phyloP scores from a whole-genome alignment of 768 basidiomycete genomes.

The Lyophyllum semitale region DNA sequence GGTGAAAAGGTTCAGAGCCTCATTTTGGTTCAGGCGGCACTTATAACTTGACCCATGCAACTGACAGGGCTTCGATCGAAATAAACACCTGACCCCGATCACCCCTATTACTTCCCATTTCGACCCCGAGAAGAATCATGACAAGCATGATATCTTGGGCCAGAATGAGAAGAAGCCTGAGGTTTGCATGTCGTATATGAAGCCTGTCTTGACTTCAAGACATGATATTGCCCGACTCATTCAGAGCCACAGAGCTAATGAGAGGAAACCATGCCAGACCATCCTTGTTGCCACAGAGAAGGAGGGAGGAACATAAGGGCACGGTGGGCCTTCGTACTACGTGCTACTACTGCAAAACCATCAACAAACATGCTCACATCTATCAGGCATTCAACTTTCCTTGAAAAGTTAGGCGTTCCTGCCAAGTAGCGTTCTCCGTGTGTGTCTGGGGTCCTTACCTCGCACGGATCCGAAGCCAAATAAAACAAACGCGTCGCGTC shows the following conservation, averaged over 20 bases:
- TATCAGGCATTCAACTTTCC: constrained; percentile 18
- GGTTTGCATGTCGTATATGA: too few species aligned
- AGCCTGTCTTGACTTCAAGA: too few species aligned
- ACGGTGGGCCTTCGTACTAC: too few species aligned
- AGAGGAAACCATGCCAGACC: too few species aligned
- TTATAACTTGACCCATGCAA: constrained; percentile 53
- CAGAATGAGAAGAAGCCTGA: too few species aligned
- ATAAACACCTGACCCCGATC: constrained; percentile 39
- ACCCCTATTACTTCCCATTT: constrained; percentile 23
- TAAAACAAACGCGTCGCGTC: constrained; percentile 54
- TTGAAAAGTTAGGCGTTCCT: constrained; percentile 7
- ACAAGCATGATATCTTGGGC: background rate
- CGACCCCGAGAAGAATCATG: background rate
- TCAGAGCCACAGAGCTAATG: too few species aligned
- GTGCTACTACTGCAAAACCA: too few species aligned
- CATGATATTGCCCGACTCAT: too few species aligned
- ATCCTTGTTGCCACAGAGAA: too few species aligned
- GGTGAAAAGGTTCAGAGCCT: constrained; percentile 42
- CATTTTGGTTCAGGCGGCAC: constrained; percentile 59
- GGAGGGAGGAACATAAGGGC: too few species aligned
- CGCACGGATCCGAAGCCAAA: constrained; percentile 22
- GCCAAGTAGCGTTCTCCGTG: constrained; percentile 16
- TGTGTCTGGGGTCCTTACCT: constrained; percentile 26
- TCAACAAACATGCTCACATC: background rate
- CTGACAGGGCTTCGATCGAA: constrained; percentile 53